Percentiles rank a stretch among this genome's conserved stretches.
Conservation (phyloP, 2,329 filamentous ascomycete species). For the Venturiaceae sp. region DNA sequence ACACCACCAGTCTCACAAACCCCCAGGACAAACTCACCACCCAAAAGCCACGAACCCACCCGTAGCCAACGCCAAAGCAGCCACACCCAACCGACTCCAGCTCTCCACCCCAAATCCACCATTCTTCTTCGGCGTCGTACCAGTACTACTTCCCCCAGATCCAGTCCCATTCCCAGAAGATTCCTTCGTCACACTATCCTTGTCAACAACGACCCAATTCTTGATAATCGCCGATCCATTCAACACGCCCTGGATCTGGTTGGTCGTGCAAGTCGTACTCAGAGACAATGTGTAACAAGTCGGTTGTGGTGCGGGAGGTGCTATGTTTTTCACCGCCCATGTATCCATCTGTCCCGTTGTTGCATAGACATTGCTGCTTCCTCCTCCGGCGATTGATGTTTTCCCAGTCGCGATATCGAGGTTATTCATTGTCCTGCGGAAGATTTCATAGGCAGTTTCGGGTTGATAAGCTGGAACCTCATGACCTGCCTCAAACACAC, state of each 20-base stretch:
- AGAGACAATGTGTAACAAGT: slow-evolving; percentile 35
- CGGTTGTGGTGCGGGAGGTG: slow-evolving; percentile 1
- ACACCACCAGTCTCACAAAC: no score
- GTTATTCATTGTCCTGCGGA: slow-evolving; percentile 40
- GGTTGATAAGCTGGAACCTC: slow-evolving; percentile 44
- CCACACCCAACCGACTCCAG: not conserved
- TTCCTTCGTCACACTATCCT: not conserved
- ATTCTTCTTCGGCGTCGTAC: not conserved
- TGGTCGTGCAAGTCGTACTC: slow-evolving; percentile 30
- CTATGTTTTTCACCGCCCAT: not conserved
- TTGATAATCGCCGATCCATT: slow-evolving; percentile 36
- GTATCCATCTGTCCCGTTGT: not conserved
- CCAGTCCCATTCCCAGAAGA: not conserved
- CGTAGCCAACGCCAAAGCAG: not conserved
- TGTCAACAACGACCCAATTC: slow-evolving; percentile 30
- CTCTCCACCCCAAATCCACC: not conserved
- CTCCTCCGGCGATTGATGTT: slow-evolving; percentile 10
- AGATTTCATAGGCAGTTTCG: slow-evolving; percentile 43
- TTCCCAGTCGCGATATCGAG: slow-evolving; percentile 47
- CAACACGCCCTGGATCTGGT: slow-evolving; percentile 31
- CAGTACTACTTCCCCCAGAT: not conserved
- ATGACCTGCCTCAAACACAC: slow-evolving; percentile 16
- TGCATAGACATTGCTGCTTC: not conserved
- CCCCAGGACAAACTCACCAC: not conserved
- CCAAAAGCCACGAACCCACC: not conserved